Evolutionary conservation across 345 rosid genomes (phyloP).

Genomic region (Citrus australasica): DNA sequence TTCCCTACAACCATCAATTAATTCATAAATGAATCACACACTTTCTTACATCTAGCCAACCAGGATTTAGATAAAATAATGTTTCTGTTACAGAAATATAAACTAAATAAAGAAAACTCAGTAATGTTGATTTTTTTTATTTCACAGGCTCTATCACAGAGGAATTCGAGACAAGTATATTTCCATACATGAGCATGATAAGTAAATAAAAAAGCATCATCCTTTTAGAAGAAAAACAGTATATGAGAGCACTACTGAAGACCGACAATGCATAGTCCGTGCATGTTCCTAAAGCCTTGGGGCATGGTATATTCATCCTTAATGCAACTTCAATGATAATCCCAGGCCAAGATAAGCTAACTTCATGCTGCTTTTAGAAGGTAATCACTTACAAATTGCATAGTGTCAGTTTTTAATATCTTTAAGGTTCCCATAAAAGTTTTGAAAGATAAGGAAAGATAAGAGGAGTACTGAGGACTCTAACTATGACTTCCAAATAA

Average conservation of each 20-base stretch:
- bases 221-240: not conserved
- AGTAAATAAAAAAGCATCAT: not conserved
- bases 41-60: constrained; percentile 1
- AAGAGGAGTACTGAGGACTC: not conserved
- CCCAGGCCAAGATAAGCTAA: not conserved
- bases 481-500: not conserved
- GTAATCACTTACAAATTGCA: not conserved
- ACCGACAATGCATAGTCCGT: not conserved
- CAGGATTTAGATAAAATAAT: constrained; percentile 5
- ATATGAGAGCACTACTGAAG: not conserved
- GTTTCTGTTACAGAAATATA: not conserved
- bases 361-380: not conserved
- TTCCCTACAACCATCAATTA: constrained; percentile 59
- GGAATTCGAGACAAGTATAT: not conserved
- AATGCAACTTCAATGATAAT: not conserved
- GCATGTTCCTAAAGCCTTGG: not conserved
- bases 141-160: not conserved
- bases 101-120: not conserved
- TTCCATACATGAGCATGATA: not conserved
- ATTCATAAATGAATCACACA: constrained; percentile 17
- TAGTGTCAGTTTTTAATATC: not conserved
- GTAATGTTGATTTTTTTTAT: not conserved
- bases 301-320: not conserved
- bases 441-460: not conserved
- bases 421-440: not conserved